These are phyloP conservation scores for Saksenaea vasiformis DNA, from an alignment of 371 early-diverging fungal species.

Conservation along the genomic window DNA sequence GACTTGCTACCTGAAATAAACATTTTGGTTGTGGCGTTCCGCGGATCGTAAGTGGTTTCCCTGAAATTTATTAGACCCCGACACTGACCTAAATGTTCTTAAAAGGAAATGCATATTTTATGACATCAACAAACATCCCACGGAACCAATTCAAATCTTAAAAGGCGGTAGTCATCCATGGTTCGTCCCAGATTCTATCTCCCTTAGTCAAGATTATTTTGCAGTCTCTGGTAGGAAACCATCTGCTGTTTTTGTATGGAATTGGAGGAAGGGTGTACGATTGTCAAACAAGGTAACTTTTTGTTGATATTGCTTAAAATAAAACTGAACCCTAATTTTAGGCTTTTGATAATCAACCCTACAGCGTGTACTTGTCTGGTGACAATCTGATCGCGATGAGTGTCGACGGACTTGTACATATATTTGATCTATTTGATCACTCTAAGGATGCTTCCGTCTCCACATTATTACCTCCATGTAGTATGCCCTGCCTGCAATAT, in stretches of 20 bases:
- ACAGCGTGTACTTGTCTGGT: slow-evolving; percentile 42
- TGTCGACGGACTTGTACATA: slow-evolving; percentile 38
- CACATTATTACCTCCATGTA: slow-evolving; percentile 30
- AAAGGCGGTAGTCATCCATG: slow-evolving; percentile 47
- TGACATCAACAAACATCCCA: slow-evolving; percentile 32
- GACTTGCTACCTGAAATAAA: slow-evolving; percentile 48
- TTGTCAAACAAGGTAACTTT: slow-evolving; percentile 37
- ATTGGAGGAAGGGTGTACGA: slow-evolving; percentile 50
- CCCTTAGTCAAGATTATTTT: slow-evolving; percentile 45
- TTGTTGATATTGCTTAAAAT: slow-evolving; percentile 2
- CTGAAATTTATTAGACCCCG: not conserved
- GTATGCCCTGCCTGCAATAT: slow-evolving; percentile 44
- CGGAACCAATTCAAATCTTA: slow-evolving; percentile 49
- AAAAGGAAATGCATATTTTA: slow-evolving; percentile 49
- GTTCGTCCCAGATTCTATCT: slow-evolving; percentile 47
- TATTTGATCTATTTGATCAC: slow-evolving; percentile 35
- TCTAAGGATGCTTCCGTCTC: slow-evolving; percentile 13
- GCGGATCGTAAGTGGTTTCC: slow-evolving; percentile 46
- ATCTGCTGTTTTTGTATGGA: slow-evolving; percentile 53
- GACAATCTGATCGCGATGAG: slow-evolving; percentile 38
- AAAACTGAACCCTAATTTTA: slow-evolving; percentile 12
- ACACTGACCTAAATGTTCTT: not conserved
- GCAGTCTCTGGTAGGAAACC: slow-evolving; percentile 47
- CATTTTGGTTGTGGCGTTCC: slow-evolving; percentile 46
- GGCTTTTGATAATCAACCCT: slow-evolving; percentile 51